A percentile compares a stretch with the other conserved stretches of the same genome.
Evolutionary conservation across 208 protist species (phyloP).

Genomic region (Crithidia fasciculata): DNA sequence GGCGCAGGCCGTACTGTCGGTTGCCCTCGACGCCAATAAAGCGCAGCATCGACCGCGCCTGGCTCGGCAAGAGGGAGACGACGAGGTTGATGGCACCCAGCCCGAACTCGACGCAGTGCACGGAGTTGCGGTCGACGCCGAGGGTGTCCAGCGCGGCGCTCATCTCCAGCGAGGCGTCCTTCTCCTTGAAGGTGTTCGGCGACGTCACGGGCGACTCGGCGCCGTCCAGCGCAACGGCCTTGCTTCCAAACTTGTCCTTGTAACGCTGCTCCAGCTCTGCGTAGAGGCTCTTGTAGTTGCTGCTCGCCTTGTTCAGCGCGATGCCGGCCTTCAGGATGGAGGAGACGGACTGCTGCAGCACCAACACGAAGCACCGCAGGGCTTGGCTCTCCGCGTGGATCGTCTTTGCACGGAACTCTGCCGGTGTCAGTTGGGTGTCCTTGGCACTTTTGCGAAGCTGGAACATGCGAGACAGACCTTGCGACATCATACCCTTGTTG

Average conservation of each 20-base stretch:
- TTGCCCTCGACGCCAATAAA: constrained; percentile 60
- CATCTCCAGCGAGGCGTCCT: constrained; percentile 22
- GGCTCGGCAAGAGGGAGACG: constrained; percentile 51
- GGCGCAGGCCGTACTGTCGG: constrained; percentile 42
- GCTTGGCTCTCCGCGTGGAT: constrained; percentile 50
- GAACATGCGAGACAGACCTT: constrained; percentile 34
- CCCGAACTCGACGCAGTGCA: constrained; percentile 58
- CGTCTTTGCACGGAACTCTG: constrained; percentile 64
- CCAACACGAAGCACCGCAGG: constrained; percentile 52
- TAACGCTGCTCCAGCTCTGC: constrained; percentile 43
- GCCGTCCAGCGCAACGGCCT: neutral
- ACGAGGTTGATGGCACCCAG: constrained; percentile 52
- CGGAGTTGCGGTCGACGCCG: constrained; percentile 60
- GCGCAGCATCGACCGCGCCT: constrained; percentile 40
- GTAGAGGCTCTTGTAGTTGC: constrained; percentile 38
- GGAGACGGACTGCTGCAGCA: constrained; percentile 49
- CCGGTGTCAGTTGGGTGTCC: constrained; percentile 33
- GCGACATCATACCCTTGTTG: constrained; percentile 21
- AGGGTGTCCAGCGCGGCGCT: constrained; percentile 33
- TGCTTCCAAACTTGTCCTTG: constrained; percentile 19
- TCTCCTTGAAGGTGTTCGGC: constrained; percentile 4
- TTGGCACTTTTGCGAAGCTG: constrained; percentile 29
- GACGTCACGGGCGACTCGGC: constrained; percentile 8
- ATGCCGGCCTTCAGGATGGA: constrained; percentile 54
- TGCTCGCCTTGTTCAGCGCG: constrained; percentile 51